Base-by-base conservation (phyloP, 768 basidiomycete species). In the Phanerochaete sordida region DNA sequence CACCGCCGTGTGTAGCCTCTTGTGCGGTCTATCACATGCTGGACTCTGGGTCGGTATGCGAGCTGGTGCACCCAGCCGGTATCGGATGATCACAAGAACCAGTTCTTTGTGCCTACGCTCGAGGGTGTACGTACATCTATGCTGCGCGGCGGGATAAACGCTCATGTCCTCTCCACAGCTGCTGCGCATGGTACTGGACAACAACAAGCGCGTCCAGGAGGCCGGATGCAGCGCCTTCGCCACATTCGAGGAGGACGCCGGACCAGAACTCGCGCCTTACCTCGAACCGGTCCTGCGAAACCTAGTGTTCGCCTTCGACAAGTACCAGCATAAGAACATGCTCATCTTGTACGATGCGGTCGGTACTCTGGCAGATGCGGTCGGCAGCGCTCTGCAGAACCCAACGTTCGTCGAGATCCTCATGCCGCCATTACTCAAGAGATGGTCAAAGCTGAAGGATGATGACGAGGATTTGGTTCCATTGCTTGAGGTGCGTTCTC, bases 311-410 rank as follows among this genome's bases (percentile, higher is more conserved):
- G 97, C 97, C 1, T 99, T 98, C 74, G 85, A 91, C 59, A 98
- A 97, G 76, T 99, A 99, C 74, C 97, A 99, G 71, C 95, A 97
- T 75, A 98, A 98, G 82, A 99, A 99, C 72, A 88, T 98, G 84
- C 83, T 99, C 65, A 99, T 98, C 61, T 77, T 99, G 31, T 98
- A 98, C 70, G 97, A 99, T 68, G 97, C 97, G n/a, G 90, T 99
- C 48, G 97, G 97, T 7, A 99, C 97, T 0, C 80, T 99, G 37
- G 97, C 97, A 7, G 97, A 99, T 69, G 94, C 95, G 3, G 97
- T 99, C 46, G 95, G 95, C 2, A 72, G 87, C 39, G 91, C 93
- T 5, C 76, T 99, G 62, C 87, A 90, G 69, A 92, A 95, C 70
- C 83, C 92, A 8, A 76, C 84, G 9, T 95, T 91, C 70, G 91